Evolutionary conservation across 108 stramenopile genomes (phyloP).

Genomic region (Cyclotella atomus): DNA sequence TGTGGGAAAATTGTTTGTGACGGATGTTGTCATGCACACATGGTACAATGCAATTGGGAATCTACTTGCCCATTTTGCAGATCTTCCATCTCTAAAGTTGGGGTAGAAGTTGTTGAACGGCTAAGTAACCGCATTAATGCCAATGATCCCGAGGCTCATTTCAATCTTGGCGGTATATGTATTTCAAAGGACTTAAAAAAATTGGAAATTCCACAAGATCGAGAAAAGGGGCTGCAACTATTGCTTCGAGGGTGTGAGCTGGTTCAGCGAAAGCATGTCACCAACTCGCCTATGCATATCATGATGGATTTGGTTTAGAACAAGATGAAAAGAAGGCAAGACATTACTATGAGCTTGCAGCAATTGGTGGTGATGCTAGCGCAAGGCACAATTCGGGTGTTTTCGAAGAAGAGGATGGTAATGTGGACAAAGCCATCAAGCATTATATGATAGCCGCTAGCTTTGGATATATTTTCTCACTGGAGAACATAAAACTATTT

Average conservation of each 20-base stretch:
- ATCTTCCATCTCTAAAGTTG: background rate
- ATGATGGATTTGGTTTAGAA: slow-evolving; percentile 4
- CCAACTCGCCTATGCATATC: slow-evolving; percentile 16
- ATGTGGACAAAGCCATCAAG: slow-evolving; percentile 6
- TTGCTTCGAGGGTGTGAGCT: background rate
- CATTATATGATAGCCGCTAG: slow-evolving; percentile 24
- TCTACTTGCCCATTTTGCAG: background rate
- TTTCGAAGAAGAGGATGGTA: background rate
- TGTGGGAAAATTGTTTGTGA: background rate
- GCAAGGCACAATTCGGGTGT: slow-evolving; percentile 24
- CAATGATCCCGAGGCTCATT: background rate
- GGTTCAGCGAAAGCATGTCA: slow-evolving; percentile 7
- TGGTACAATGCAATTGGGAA: background rate
- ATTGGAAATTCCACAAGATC: background rate
- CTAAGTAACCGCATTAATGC: background rate
- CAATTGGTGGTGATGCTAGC: slow-evolving; percentile 7
- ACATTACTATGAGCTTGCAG: slow-evolving; percentile 28
- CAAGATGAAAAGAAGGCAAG: slow-evolving; percentile 17
- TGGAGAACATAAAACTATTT: background rate
- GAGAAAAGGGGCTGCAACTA: background rate
- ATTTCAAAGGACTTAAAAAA: background rate
- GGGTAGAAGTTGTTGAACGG: background rate
- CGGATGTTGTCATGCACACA: too few relatives aligned
- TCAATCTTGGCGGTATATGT: background rate
- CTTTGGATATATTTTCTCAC: background rate